Conservation (phyloP, 2,329 filamentous ascomycete genomes). For the Aspergillus hortae region DNA sequence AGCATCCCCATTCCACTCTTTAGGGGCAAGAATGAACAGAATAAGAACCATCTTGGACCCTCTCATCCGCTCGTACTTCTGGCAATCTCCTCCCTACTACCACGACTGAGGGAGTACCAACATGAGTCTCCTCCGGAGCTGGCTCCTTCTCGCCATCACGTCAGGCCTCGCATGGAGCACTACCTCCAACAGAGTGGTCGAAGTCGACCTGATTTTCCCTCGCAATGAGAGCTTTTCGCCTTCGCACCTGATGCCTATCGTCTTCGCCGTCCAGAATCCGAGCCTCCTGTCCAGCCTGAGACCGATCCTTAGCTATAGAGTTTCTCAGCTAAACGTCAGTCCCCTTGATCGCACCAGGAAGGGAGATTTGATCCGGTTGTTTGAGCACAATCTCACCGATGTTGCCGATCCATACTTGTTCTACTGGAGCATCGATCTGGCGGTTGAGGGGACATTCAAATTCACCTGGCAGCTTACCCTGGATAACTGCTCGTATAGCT, state of each 20-base stretch:
- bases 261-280: slow-evolving; percentile 12
- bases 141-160: background rate
- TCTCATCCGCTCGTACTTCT: background rate
- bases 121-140: background rate
- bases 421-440: background rate
- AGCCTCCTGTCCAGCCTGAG: slow-evolving; percentile 1
- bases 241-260: slow-evolving; percentile 8
- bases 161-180: background rate
- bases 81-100: background rate
- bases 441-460: background rate
- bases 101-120: background rate
- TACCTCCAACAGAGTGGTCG: background rate
- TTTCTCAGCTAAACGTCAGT: background rate
- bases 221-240: slow-evolving; percentile 7
- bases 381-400: background rate
- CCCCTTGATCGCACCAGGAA: background rate
- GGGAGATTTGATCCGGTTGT: background rate
- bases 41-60: background rate
- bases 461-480: background rate
- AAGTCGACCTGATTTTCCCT: slow-evolving; percentile 9
- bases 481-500: background rate
- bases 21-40: background rate
- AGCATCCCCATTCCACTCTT: background rate
- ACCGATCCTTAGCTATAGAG: background rate
- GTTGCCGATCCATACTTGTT: slow-evolving; percentile 1